Base-by-base conservation (phyloP, 352 stramenopile genomes). In the Globisporangium nunn region DNA sequence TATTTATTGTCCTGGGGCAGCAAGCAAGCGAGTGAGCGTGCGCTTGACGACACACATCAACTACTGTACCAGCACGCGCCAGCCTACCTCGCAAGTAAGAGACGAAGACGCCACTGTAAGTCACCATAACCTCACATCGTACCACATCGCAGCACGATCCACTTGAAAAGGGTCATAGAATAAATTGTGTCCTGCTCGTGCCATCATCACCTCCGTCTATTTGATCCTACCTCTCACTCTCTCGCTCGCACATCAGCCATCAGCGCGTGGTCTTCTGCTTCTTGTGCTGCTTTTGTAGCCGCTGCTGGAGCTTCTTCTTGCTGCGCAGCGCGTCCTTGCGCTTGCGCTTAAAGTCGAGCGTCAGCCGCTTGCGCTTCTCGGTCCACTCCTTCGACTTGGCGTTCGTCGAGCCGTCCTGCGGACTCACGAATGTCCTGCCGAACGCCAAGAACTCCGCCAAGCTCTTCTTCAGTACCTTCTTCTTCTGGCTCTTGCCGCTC, bases 291-390 rank as follows among this genome's bases (percentile, higher is more conserved):
- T 69, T 59, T 23, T 51, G 57, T 30, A 63, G 61, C 15, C 55
- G 62, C 54, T 87, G 81, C 60, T 81, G 78, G 43, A 80, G 67
- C 48, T 83, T 78, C 64, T 93, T 93, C 57, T 85, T 86, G 54
- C 65, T 74, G 66, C 89, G 88, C 52, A 87, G 63, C 41, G 82
- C 74, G 50, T 90, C 78, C 35, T 81, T 78, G 17, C 81, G 78
- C 68, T 93, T 93, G 55, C 82, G 80, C 44, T 88, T 88, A 62
- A 84, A 93, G 61, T 93, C 82, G 18, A 88, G 58, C 56, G 82
- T 90, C 43, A 91, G 70, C 50, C 85, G 89, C 64, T 85, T 88
- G 43, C 80, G 67, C 11, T 71, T 68, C 54, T 88, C 75, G 4
- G 68, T 61, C 82, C 82, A 93, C 37, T 72, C 50, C 50, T 63